phyloP scores from a whole-genome alignment of 768 basidiomycete species.

The Fistulinella prunicolor region DNA sequence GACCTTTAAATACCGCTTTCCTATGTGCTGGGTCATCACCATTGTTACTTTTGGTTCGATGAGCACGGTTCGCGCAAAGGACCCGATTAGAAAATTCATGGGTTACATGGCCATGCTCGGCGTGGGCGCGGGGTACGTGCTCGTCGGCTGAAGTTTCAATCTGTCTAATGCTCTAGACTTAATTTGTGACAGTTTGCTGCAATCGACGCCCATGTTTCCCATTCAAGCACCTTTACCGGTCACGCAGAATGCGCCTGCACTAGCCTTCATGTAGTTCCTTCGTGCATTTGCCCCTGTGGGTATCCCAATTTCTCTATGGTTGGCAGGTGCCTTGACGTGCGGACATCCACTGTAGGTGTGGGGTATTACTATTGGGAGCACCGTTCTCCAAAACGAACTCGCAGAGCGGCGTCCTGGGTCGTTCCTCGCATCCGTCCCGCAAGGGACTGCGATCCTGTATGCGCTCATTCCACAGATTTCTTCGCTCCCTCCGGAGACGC shows the following conservation, averaged over 20 bases:
- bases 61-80: conserved; percentile 25
- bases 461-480: conserved; percentile 44
- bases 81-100: conserved; percentile 21
- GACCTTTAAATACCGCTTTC: conserved; percentile 32
- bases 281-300: conserved; percentile 37
- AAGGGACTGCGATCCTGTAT: too few relatives aligned
- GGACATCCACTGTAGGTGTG: conserved; percentile 33
- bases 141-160: not conserved
- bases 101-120: conserved; percentile 5
- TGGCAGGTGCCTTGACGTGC: not conserved
- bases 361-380: conserved; percentile 48
- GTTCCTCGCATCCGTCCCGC: conserved; percentile 37
- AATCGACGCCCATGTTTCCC: conserved; percentile 37
- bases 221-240: conserved; percentile 46
- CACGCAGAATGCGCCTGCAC: conserved; percentile 40
- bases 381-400: too few relatives aligned
- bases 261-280: conserved; percentile 41
- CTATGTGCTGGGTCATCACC: conserved; percentile 31
- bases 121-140: conserved; percentile 2
- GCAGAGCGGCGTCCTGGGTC: conserved; percentile 37
- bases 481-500: conserved; percentile 33
- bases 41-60: conserved; percentile 38
- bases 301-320: not conserved
- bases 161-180: not conserved
- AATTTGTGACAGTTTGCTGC: conserved; percentile 1